These are phyloP conservation scores for Fusarium buharicum DNA, from an alignment of 2,329 filamentous ascomycete genomes.

Conservation along the genomic window DNA sequence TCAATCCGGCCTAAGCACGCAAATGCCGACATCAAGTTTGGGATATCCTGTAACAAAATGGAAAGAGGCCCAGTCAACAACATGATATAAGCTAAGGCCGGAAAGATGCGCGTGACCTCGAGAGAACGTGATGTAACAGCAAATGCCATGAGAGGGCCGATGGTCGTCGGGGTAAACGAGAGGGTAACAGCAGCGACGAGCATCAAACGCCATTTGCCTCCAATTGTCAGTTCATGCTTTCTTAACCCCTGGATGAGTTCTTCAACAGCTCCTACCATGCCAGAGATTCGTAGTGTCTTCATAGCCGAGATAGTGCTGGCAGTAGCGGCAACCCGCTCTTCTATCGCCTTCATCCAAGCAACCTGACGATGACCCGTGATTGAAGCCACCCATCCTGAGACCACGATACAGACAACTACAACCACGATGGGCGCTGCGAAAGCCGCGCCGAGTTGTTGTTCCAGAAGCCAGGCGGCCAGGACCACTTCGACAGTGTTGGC, in stretches of 20 bases:
- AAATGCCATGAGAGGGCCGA: slow-evolving; percentile 51
- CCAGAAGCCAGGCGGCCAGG: slow-evolving; percentile 49
- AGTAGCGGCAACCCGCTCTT: slow-evolving; percentile 44
- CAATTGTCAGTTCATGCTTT: slow-evolving; percentile 39
- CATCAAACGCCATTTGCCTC: slow-evolving; percentile 40
- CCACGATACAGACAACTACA: slow-evolving; percentile 38
- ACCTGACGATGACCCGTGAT: slow-evolving; percentile 41
- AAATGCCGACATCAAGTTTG: slow-evolving; percentile 29
- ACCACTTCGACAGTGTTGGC: slow-evolving; percentile 48
- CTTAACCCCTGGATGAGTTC: slow-evolving; percentile 41
- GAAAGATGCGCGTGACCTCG: slow-evolving; percentile 45
- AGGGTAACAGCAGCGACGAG: slow-evolving; percentile 44
- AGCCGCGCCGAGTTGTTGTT: slow-evolving; percentile 46
- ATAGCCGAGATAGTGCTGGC: slow-evolving; percentile 42
- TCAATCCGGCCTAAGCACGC: slow-evolving; percentile 12
- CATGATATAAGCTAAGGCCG: slow-evolving; percentile 45
- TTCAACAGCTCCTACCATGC: slow-evolving; percentile 44
- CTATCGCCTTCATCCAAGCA: slow-evolving; percentile 47
- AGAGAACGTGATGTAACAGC: slow-evolving; percentile 40
- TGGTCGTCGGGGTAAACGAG: slow-evolving; percentile 46
- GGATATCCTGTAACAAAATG: slow-evolving; percentile 46
- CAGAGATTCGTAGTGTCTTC: slow-evolving; percentile 47
- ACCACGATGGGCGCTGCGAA: slow-evolving; percentile 49
- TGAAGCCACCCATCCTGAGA: slow-evolving; percentile 26
- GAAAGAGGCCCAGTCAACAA: slow-evolving; percentile 44